Conservation (phyloP, 345 rosid genomes). For the Punica granatum region DNA sequence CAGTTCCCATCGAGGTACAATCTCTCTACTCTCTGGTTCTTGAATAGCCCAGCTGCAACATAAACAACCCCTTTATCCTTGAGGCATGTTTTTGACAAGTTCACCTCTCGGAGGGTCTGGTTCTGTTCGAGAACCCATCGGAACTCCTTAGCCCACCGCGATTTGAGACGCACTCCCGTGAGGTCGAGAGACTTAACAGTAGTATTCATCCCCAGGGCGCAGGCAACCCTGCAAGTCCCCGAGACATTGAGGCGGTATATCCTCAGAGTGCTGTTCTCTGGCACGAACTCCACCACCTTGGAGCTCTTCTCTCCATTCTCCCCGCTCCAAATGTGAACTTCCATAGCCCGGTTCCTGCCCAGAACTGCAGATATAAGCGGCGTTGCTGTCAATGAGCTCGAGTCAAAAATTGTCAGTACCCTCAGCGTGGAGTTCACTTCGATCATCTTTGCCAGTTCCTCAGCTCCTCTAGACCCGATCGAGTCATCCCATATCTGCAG, state of each 20-base stretch:
- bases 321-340: constrained; percentile 83
- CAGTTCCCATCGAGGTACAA: constrained; percentile 73
- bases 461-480: constrained; percentile 82
- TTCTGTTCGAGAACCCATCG: constrained; percentile 85
- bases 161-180: constrained; percentile 65
- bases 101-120: constrained; percentile 60
- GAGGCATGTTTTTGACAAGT: constrained; percentile 62
- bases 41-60: constrained; percentile 86
- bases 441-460: constrained; percentile 91
- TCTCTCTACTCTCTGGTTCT: constrained; percentile 61
- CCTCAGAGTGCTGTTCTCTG: constrained; percentile 54
- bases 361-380: constrained; percentile 82
- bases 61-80: constrained; percentile 83
- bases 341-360: constrained; percentile 70
- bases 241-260: constrained; percentile 57
- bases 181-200: constrained; percentile 77
- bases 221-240: constrained; percentile 75
- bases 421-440: constrained; percentile 74
- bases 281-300: constrained; percentile 78
- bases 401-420: constrained; percentile 69
- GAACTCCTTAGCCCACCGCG: constrained; percentile 82
- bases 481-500: constrained; percentile 95
- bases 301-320: constrained; percentile 48
- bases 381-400: constrained; percentile 56
- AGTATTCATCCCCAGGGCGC: constrained; percentile 67